phyloP scores from a whole-genome alignment of 768 basidiomycete species.

The Mycena alexandri region DNA sequence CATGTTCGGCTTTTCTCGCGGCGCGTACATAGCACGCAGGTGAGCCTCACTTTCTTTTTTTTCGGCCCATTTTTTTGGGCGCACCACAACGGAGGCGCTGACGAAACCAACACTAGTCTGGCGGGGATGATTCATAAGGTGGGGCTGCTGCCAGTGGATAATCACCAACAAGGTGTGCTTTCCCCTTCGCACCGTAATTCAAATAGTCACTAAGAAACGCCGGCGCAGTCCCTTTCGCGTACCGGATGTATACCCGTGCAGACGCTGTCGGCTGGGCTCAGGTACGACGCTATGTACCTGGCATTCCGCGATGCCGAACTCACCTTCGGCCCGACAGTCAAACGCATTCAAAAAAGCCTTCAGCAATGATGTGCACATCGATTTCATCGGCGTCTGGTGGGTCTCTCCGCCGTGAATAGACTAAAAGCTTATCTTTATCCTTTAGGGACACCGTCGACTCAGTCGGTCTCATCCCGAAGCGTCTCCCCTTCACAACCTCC shows the following conservation, averaged over 20 bases:
- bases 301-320: background rate
- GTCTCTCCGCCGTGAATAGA: slow-evolving; percentile 22
- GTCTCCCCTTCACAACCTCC: slow-evolving; percentile 69
- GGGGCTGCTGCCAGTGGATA: slow-evolving; percentile 60
- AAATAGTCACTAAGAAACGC: background rate
- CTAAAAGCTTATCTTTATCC: background rate
- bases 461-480: slow-evolving; percentile 65
- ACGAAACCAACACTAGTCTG: slow-evolving; percentile 48
- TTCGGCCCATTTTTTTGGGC: too few species aligned
- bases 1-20: slow-evolving; percentile 78
- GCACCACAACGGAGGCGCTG: background rate
- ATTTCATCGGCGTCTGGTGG: slow-evolving; percentile 72
- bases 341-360: slow-evolving; percentile 70
- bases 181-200: background rate
- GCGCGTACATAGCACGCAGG: slow-evolving; percentile 73
- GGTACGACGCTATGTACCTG: background rate
- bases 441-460: slow-evolving; percentile 79
- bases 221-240: slow-evolving; percentile 65
- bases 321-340: slow-evolving; percentile 45
- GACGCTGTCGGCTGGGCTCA: slow-evolving; percentile 60
- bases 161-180: slow-evolving; percentile 57
- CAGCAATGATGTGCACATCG: slow-evolving; percentile 64
- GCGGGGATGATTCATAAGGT: slow-evolving; percentile 68
- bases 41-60: slow-evolving; percentile 28
- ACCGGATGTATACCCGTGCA: slow-evolving; percentile 68